A percentile compares a stretch with the other conserved stretches of the same genome.
These are phyloP conservation scores for Tolypocladium nubicola DNA, from an alignment of 2,329 filamentous ascomycete genomes.

Conservation along the genomic window DNA sequence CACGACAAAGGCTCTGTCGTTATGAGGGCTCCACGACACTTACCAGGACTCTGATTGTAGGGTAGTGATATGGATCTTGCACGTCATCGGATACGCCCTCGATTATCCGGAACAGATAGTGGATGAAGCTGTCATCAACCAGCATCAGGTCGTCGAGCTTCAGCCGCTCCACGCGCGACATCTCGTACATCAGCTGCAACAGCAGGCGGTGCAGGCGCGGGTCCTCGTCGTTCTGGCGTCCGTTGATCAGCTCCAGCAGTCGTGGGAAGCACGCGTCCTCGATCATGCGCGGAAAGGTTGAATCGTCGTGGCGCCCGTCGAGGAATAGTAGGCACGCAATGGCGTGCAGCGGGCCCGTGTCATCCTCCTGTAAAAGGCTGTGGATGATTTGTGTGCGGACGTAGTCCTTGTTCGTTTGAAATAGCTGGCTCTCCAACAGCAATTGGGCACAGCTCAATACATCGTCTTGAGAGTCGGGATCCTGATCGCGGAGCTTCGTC, in stretches of 20 bases:
- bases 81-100: slow-evolving; percentile 80
- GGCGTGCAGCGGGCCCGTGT: slow-evolving; percentile 66
- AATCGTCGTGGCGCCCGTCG: slow-evolving; percentile 71
- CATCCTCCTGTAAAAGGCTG: slow-evolving; percentile 77
- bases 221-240: slow-evolving; percentile 52
- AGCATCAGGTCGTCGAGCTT: slow-evolving; percentile 65
- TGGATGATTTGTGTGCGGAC: slow-evolving; percentile 89
- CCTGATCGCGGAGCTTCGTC: slow-evolving; percentile 64
- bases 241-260: slow-evolving; percentile 70
- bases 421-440: slow-evolving; percentile 67
- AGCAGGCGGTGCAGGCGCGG: slow-evolving; percentile 67
- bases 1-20: background rate
- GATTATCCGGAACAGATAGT: slow-evolving; percentile 76
- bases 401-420: slow-evolving; percentile 66
- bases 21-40: slow-evolving; percentile 19
- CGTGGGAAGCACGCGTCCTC: slow-evolving; percentile 74
- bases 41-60: slow-evolving; percentile 85
- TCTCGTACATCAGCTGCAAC: slow-evolving; percentile 88
- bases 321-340: slow-evolving; percentile 77
- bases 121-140: slow-evolving; percentile 72
- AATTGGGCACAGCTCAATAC: slow-evolving; percentile 70
- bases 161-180: slow-evolving; percentile 83
- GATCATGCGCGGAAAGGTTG: slow-evolving; percentile 79
- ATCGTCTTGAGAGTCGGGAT: slow-evolving; percentile 67
- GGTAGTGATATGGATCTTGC: slow-evolving; percentile 90